Base-by-base conservation (phyloP, 176 grass and related monocot species). In the Juncus inflexus region DNA sequence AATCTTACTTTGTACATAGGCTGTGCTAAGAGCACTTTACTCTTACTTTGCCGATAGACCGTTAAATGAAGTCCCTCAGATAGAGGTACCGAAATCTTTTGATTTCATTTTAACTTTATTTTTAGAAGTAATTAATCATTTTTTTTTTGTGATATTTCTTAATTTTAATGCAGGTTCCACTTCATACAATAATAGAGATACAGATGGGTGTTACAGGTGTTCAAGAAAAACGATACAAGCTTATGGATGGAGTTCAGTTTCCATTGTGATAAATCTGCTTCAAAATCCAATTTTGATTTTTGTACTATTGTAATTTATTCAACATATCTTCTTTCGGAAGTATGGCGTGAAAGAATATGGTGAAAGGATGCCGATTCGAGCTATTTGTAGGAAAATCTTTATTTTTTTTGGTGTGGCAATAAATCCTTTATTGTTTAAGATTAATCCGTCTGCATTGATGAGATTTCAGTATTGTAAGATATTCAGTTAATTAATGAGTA, bases 121-220 rank as follows among this genome's bases (percentile, higher is more conserved):
- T 9, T 47, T 6, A 47, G 6, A 47, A 47, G 43, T 47, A 6
- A 47, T 6, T 47, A 47, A 47, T 47, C 43, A 47, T 47, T 47
- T 47, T 2, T 45, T 45, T 47, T 47, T 6, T 47, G 4, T 84
- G 59, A 52, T 7, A 62, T 59, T 35, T 40, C 35, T 64, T 74
- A 5, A 2, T 80, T 54, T 61, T 66, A 11, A 12, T 77, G 38
- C 65, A 96, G 91, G 80, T 96, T 74, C 91, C 91, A 56, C 82
- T 96, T 35, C 91, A 96, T 76, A 96, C 91, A 51, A 91, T 96
- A 63, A 91, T 96, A 67, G 91, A 91, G 77, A 96, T 96, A 91
- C 87, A 96, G 63, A 96, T 96, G 91, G 91, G 91, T 56, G 87
- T 96, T 47, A 81, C 84, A 43, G 91, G 91, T 57, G 84, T 96